Evolutionary conservation across 306 rosid species (phyloP), one percentile per base, ranked within the genome.

Genomic region (Comarum palustre): DNA sequence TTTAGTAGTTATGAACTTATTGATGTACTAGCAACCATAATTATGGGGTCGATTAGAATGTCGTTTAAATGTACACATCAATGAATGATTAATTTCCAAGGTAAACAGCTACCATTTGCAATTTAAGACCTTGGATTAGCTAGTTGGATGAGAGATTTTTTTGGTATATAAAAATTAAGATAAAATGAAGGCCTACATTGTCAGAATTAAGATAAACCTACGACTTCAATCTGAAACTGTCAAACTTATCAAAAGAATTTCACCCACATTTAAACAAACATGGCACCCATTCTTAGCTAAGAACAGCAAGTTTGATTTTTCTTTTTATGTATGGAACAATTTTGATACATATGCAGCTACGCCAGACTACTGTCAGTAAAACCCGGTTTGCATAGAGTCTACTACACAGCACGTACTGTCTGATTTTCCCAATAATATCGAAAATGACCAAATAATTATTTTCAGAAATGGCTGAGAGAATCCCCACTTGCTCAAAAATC

Each of bases 381-480:
- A 66, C 66, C 73, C 25, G 43, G 36, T 58, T 32, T 66, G 79
- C 59, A 73, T 70, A 19, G 8, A 0, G 6, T 15, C n/a, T 14
- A 17, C 19, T 14, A 32, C 13, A n/a, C n/a, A n/a, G n/a, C n/a
- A 32, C 3, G 32, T 12, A 58, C n/a, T 58, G 85, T 77, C 60
- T 24, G 72, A 65, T 64, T 69, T 82, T 68, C 22, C 46, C 24
- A 62, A 20, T 63, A 16, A 25, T 64, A 19, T 52, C 74, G 38
- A 9, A 43, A 32, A 66, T 34, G n/a, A 29, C 19, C 9, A 36
- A 31, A 16, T 29, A 43, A 8, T 51, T 8, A 25, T 55, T 14
- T 34, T 39, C 31, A 68, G 55, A 59, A 74, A 67, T 69, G 68
- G 75, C 43, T 78, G 85, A 79, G 86, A 82, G 88, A 84, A 86